These are phyloP conservation scores for Alternaria brassicae DNA, from an alignment of 2,329 filamentous ascomycete genomes.

Conservation along the genomic window DNA sequence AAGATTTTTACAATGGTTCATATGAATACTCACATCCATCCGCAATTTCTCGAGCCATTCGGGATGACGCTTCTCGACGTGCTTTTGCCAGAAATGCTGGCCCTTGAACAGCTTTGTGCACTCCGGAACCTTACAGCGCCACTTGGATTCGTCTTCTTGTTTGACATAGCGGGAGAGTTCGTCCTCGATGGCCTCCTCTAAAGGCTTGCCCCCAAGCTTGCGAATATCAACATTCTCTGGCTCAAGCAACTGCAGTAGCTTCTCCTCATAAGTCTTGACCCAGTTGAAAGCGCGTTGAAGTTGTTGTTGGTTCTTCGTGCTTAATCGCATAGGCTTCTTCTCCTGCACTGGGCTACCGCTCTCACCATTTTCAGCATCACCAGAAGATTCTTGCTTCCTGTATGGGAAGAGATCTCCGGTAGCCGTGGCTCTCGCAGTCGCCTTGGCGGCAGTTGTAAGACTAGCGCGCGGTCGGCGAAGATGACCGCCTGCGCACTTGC, in stretches of 20 bases:
- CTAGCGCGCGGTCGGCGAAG: constrained; percentile 88
- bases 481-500: constrained; percentile 97
- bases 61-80: constrained; percentile 91
- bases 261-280: constrained; percentile 99
- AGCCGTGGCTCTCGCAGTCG: constrained; percentile 84
- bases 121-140: constrained; percentile 93
- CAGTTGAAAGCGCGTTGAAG: constrained; percentile 95
- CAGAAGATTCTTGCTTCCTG: constrained; percentile 74
- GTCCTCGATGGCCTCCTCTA: constrained; percentile 85
- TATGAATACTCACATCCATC: constrained; percentile 72
- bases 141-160: constrained; percentile 97
- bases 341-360: constrained; percentile 71
- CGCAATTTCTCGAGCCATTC: constrained; percentile 85
- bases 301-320: constrained; percentile 85
- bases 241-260: constrained; percentile 89
- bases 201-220: constrained; percentile 86
- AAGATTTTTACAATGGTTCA: not conserved
- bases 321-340: constrained; percentile 70
- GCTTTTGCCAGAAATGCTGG: constrained; percentile 96
- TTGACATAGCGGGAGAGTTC: constrained; percentile 89
- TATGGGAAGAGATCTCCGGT: constrained; percentile 82
- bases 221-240: constrained; percentile 85
- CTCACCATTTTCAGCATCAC: constrained; percentile 69
- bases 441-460: constrained; percentile 80
- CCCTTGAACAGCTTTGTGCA: constrained; percentile 98